Evolutionary conservation across 179 eudicot species (phyloP), one percentile per base, ranked within the genome.

Genomic region (Spinacia oleracea): DNA sequence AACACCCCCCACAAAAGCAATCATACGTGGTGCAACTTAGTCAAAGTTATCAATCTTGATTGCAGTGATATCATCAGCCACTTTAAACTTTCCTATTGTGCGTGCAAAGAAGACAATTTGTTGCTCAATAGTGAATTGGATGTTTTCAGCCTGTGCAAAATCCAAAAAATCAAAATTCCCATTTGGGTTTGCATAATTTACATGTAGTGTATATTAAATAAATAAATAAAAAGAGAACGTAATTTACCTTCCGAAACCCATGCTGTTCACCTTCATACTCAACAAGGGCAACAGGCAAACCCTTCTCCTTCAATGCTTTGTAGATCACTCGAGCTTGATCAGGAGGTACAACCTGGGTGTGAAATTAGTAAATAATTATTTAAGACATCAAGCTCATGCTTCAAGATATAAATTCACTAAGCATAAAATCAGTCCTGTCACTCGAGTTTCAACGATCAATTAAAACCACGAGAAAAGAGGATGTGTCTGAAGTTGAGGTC

Each of bases 101-200:
- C 97, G 97, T 21, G 98, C 96, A 79, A 96, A 93, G 93, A 96
- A 96, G 81, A 96, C 86, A 93, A 96, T 90, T 82, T 96, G 98
- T 77, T 96, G 99, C 74, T 96, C 97, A 43, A 92, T 78, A 2
- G 97, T 91, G 78, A 92, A 93, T 88, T 92, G 91, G 69, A 96
- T 91, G 85, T 89, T 96, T 80, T 96, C 98, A 76, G 99, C 98
- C 99, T 93, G 91, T 77, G 64, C 31, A 77, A 68, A 4, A 77
- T 51, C 9, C 25, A 27, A 63, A 71, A 66, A 34, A 50, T 7
- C 16, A 77, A 43, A 58, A 65, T 29, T 48, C 59, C 73, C 51
- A 60, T 35, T 0, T 15, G 46, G 64, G 31, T 53, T 38, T 58
- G 38, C 27, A 72, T 9, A 25, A 23, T 29, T 68, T 40, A 31